Evolutionary conservation across 2,329 filamentous ascomycete species (phyloP).

Genomic region (Ceratocystis harringtonii): DNA sequence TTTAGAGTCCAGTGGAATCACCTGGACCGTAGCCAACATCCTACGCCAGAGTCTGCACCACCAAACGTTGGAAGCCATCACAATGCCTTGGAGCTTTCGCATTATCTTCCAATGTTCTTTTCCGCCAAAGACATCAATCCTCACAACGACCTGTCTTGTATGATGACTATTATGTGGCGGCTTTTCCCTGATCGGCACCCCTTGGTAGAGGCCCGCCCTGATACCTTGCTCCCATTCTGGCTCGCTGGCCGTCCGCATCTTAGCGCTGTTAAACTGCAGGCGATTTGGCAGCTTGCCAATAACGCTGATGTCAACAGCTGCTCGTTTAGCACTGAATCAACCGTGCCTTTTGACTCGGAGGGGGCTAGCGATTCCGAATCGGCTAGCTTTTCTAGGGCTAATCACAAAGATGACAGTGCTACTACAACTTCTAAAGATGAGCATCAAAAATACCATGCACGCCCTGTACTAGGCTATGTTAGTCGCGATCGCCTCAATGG

Average conservation of each 20-base stretch:
- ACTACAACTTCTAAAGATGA: conserved; percentile 14
- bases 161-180: background rate
- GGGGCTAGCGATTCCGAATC: background rate
- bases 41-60: background rate
- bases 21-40: conserved; percentile 22
- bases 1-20: conserved; percentile 34
- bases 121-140: background rate
- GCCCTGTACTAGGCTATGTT: conserved; percentile 23
- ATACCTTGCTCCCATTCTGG: conserved; percentile 12
- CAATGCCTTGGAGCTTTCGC: background rate
- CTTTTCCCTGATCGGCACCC: conserved; percentile 9
- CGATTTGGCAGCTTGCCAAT: conserved; percentile 11
- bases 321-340: conserved; percentile 14
- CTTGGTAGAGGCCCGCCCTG: conserved; percentile 1
- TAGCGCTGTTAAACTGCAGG: conserved; percentile 10
- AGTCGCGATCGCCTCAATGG: conserved; percentile 16
- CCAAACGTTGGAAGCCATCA: background rate
- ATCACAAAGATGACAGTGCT: background rate
- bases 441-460: conserved; percentile 27
- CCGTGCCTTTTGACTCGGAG: conserved; percentile 12
- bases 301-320: background rate
- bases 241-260: conserved; percentile 7
- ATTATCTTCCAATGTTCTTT: background rate
- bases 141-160: background rate
- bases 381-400: background rate